Evolutionary conservation across 345 rosid genomes (phyloP).

Genomic region (Populus alba): DNA sequence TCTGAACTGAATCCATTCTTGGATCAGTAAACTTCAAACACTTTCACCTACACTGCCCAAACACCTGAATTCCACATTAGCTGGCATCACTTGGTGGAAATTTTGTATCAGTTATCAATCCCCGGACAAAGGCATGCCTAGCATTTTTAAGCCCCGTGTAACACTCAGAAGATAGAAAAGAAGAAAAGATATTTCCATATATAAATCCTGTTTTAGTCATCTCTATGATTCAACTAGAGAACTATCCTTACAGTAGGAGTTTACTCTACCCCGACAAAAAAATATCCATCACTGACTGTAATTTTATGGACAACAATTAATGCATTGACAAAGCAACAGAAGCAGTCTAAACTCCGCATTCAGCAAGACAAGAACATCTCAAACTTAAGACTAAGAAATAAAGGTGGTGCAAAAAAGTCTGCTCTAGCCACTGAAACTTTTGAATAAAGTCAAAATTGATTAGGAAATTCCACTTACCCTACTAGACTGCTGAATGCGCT

Average conservation of each 20-base stretch:
- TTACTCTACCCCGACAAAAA: neutral
- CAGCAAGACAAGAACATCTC: neutral
- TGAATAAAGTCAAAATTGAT: neutral
- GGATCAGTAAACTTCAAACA: too few relatives aligned
- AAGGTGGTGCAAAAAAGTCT: neutral
- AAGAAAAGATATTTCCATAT: neutral
- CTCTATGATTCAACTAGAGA: neutral
- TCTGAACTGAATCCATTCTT: too few relatives aligned
- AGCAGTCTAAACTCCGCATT: too few relatives aligned
- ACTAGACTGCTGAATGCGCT: conserved; percentile 83
- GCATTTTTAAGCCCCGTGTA: too few relatives aligned
- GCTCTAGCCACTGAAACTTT: too few relatives aligned
- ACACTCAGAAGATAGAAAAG: neutral
- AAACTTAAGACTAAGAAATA: neutral
- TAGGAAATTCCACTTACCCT: conserved; percentile 47
- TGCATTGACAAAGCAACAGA: too few relatives aligned
- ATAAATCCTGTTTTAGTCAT: neutral
- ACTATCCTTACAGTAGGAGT: neutral
- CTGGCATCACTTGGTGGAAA: too few relatives aligned
- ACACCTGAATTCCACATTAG: too few relatives aligned
- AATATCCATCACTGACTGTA: neutral
- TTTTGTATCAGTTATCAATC: too few relatives aligned
- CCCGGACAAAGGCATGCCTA: too few relatives aligned
- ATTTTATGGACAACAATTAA: neutral
- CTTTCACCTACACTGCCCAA: too few relatives aligned